Conservation (phyloP, 2,329 filamentous ascomycete species). For the Arthrobotrys iridis region DNA sequence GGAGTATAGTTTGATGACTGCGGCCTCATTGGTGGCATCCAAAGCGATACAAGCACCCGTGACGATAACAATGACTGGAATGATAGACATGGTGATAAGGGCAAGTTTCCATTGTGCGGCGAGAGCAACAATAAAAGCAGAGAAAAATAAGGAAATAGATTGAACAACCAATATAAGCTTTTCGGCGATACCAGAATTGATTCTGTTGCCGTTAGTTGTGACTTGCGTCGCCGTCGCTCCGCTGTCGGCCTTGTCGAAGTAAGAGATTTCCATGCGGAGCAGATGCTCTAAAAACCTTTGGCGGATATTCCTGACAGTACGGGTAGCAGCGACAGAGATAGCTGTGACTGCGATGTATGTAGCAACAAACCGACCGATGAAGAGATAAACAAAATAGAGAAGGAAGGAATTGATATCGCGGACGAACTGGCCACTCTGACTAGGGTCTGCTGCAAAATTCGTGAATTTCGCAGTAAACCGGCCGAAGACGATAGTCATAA, state of each 20-base stretch:
- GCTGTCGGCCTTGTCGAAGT: conserved; percentile 69
- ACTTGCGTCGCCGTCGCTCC: conserved; percentile 62
- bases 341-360: conserved; percentile 71
- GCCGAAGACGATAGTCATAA: conserved; percentile 54
- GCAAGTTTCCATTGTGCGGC: conserved; percentile 70
- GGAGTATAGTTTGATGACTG: conserved; percentile 66
- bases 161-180: conserved; percentile 69
- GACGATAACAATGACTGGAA: conserved; percentile 68
- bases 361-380: conserved; percentile 72
- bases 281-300: conserved; percentile 73
- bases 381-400: conserved; percentile 76
- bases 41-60: conserved; percentile 67
- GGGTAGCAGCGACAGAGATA: conserved; percentile 66
- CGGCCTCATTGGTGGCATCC: conserved; percentile 67
- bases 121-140: conserved; percentile 69
- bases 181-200: conserved; percentile 69
- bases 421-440: conserved; percentile 18
- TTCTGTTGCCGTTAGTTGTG: conserved; percentile 71
- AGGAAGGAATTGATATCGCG: conserved; percentile 55
- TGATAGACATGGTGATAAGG: conserved; percentile 68
- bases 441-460: conserved; percentile 42
- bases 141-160: conserved; percentile 66
- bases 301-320: conserved; percentile 66
- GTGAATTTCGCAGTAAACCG: conserved; percentile 56
- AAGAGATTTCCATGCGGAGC: conserved; percentile 73